Conservation (phyloP, 1,139 yeast genomes). For the Nakaseomyces kungkrabaensis region DNA sequence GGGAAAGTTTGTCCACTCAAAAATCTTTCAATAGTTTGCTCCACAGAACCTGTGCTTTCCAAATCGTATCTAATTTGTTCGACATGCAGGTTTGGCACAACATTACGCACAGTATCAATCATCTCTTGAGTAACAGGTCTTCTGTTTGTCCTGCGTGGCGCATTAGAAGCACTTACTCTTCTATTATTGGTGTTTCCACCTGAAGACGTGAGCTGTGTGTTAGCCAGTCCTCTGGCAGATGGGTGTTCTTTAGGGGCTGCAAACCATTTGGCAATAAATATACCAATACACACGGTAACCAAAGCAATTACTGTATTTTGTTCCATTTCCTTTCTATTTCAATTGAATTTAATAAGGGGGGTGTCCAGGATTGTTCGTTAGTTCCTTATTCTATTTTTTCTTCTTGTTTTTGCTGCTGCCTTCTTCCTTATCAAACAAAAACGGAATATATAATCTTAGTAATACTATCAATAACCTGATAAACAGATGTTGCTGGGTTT, state of each 20-base stretch:
- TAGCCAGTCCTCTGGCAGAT: background rate
- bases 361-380: too few relatives aligned
- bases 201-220: constrained; percentile 2
- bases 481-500: too few relatives aligned
- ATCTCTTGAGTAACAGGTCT: constrained; percentile 60
- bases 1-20: constrained; percentile 56
- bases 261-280: constrained; percentile 2
- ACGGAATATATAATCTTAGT: too few relatives aligned
- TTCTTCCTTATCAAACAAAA: too few relatives aligned
- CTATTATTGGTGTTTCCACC: constrained; percentile 5
- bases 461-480: too few relatives aligned
- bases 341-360: background rate
- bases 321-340: background rate
- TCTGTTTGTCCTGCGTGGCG: constrained; percentile 15
- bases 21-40: constrained; percentile 59
- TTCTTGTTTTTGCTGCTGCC: too few relatives aligned
- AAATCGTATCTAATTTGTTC: constrained; percentile 56
- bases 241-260: constrained; percentile 3
- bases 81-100: constrained; percentile 59
- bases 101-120: constrained; percentile 72
- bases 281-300: background rate
- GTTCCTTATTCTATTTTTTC: too few relatives aligned
- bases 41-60: constrained; percentile 63
- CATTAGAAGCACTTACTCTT: constrained; percentile 10
- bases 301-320: background rate